Percentiles rank a stretch among this genome's conserved stretches.
These are phyloP conservation scores for Leccinum laetum DNA, from an alignment of 1,284 basidiomycete genomes.

Conservation along the genomic window DNA sequence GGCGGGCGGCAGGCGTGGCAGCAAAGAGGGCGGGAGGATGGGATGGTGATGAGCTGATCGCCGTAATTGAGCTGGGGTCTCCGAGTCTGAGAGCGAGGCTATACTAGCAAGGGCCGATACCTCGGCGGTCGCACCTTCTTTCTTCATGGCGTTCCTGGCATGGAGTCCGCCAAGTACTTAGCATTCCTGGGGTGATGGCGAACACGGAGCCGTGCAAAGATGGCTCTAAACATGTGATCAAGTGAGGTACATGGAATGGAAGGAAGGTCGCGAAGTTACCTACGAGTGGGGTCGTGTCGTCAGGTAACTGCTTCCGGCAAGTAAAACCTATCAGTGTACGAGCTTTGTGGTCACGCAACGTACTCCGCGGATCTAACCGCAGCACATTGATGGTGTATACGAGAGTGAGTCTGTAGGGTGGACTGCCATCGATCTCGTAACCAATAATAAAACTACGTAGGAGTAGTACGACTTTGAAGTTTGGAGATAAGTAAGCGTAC, in stretches of 20 bases:
- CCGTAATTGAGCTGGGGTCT: conserved; percentile 15
- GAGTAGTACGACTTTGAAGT: background rate
- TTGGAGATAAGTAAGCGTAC: conserved; percentile 5
- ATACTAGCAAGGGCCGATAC: conserved; percentile 14
- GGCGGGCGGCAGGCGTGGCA: background rate
- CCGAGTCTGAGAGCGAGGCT: background rate
- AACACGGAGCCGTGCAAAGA: conserved; percentile 8
- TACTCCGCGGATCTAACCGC: conserved; percentile 24
- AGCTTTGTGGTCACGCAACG: background rate
- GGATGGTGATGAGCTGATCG: conserved; percentile 8
- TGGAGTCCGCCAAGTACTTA: background rate
- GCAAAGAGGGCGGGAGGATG: conserved; percentile 2
- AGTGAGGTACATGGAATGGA: conserved; percentile 21
- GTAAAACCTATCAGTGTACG: conserved; percentile 8
- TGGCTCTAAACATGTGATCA: conserved; percentile 3
- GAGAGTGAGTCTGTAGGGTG: conserved; percentile 6
- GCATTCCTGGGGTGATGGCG: conserved; percentile 15
- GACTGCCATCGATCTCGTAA: conserved; percentile 5
- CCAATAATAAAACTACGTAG: conserved; percentile 11
- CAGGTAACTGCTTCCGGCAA: conserved; percentile 9
- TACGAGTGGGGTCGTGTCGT: conserved; percentile 5
- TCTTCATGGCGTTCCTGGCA: conserved; percentile 1
- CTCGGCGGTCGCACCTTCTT: conserved; percentile 21
- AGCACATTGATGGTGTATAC: conserved; percentile 14
- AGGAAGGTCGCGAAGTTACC: conserved; percentile 6